phyloP scores from a whole-genome alignment of 2,329 filamentous ascomycete species.

The Exophiala xenobiotica region DNA sequence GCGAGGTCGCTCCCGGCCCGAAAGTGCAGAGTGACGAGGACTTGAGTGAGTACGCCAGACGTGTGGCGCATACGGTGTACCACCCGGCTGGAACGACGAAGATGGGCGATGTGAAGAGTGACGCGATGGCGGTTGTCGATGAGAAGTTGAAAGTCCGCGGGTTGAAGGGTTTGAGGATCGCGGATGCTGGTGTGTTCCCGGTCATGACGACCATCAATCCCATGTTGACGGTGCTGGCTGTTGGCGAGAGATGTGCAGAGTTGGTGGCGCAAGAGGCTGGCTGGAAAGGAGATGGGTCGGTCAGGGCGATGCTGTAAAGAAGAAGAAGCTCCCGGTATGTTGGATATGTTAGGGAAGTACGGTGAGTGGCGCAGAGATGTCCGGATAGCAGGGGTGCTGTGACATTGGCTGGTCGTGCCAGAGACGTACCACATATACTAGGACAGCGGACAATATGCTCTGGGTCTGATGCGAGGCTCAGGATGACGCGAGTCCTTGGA shows the following conservation, averaged over 20 bases:
- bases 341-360: too few species aligned
- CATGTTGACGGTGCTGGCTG: constrained; percentile 82
- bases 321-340: not conserved
- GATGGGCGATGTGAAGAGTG: constrained; percentile 73
- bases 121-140: constrained; percentile 78
- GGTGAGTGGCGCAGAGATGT: too few species aligned
- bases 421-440: too few species aligned
- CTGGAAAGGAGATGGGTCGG: constrained; percentile 48
- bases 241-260: constrained; percentile 83
- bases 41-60: constrained; percentile 75
- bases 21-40: constrained; percentile 73
- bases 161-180: constrained; percentile 71
- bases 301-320: not conserved
- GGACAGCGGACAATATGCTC: too few species aligned
- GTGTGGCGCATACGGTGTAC: constrained; percentile 83
- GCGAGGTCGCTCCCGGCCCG: constrained; percentile 76
- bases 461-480: too few species aligned
- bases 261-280: constrained; percentile 73
- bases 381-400: too few species aligned
- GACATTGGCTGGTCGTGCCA: too few species aligned
- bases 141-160: constrained; percentile 69
- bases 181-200: constrained; percentile 84
- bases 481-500: too few species aligned
- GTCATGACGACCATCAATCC: constrained; percentile 85
- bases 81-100: constrained; percentile 86